Base-by-base conservation (phyloP, 2,329 filamentous ascomycete species). In the Aspergillus flavus region DNA sequence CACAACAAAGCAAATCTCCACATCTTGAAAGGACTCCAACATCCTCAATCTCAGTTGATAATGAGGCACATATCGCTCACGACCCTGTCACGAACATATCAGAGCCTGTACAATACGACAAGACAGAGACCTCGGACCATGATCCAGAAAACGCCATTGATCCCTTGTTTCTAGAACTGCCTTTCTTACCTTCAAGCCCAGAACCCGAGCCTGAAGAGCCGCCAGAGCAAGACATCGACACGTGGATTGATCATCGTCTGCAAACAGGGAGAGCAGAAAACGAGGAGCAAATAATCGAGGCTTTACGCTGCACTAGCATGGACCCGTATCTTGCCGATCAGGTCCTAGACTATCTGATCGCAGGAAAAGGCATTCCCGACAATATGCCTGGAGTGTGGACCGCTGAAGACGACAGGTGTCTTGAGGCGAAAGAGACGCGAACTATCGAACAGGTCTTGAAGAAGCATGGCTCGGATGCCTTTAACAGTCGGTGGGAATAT, bases 381-480 rank as follows among this genome's bases (percentile, higher is more conserved):
- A 64, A 81, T 58, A 75, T 80, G 59, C 75, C 65, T 19, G 82
- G 82, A 5, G 78, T 83, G 21, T 84, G 82, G 82, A 83, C 82
- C 7, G 64, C 74, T 11, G 72, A 78, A 45, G 82, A 84, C 61
- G 82, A 84, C 61, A 64, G 72, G 34, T 70, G 69, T 26, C 59
- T 83, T 36, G 66, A 76, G 43, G 75, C 73, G 10, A 52, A 46
- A 4, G 72, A 82, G 66, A 69, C 66, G 30, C 73, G 73, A 21
- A 70, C 64, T 2, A 72, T 82, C 26, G 63, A 76, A 43, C 70
- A 70, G 41, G 67, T 82, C 30, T 57, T 79, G 57, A 64, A 75
- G 52, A 84, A 84, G 65, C 82, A 84, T 70, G 82, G 82, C 3
- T 65, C 66, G n/a, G 72, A 74, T 0, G 66, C 66, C 2, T 73